Conservation (phyloP, 345 rosid genomes). For the Nephelium lappaceum region DNA sequence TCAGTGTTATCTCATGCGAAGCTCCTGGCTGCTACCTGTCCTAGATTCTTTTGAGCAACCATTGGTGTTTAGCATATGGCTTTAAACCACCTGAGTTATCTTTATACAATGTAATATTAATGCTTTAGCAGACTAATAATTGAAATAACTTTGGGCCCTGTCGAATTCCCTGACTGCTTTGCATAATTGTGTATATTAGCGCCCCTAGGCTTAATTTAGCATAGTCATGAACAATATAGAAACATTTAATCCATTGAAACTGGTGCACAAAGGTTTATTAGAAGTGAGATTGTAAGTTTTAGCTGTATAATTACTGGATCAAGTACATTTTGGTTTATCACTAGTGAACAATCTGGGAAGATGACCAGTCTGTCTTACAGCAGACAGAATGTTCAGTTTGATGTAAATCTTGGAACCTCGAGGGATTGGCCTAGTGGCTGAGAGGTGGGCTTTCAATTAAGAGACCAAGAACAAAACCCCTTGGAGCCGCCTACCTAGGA, state of each 20-base stretch:
- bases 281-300: neutral
- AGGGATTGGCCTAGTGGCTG: neutral
- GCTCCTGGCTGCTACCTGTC: slow-evolving; percentile 1
- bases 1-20: neutral
- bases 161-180: neutral
- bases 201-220: neutral
- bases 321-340: neutral
- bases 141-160: neutral
- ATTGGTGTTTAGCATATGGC: slow-evolving; percentile 7
- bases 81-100: neutral
- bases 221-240: neutral
- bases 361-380: neutral
- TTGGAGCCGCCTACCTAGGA: neutral
- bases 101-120: neutral
- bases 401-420: neutral
- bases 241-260: neutral
- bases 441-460: neutral
- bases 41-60: neutral
- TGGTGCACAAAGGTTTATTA: neutral
- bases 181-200: neutral
- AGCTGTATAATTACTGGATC: neutral
- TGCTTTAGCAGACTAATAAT: neutral
- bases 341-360: neutral
- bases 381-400: slow-evolving; percentile 3
- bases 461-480: neutral